phyloP scores from a whole-genome alignment of 2,329 filamentous ascomycete species.

The Alternaria longipes region DNA sequence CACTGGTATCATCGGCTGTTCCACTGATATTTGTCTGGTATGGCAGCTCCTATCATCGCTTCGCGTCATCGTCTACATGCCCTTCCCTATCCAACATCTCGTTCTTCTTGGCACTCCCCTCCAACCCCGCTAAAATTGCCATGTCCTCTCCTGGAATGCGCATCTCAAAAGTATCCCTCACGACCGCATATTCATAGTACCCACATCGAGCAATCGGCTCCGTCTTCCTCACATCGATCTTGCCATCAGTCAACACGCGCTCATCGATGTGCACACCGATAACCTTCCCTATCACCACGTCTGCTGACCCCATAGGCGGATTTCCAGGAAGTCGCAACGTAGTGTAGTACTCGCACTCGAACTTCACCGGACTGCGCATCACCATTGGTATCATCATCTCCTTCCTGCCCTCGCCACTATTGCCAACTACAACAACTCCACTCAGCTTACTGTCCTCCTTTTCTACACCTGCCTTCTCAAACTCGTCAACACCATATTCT shows the following conservation, averaged over 20 bases:
- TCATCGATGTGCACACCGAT: slow-evolving; percentile 67
- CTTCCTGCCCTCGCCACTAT: neutral
- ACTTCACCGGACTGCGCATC: slow-evolving; percentile 63
- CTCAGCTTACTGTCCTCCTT: slow-evolving; percentile 57
- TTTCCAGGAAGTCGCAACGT: slow-evolving; percentile 66
- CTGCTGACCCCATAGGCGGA: slow-evolving; percentile 65
- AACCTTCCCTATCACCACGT: slow-evolving; percentile 67
- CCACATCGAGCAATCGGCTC: slow-evolving; percentile 68
- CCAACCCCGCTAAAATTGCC: slow-evolving; percentile 35
- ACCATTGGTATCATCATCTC: slow-evolving; percentile 61
- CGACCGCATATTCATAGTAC: slow-evolving; percentile 67
- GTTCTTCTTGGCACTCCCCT: slow-evolving; percentile 41
- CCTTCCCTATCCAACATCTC: slow-evolving; percentile 17
- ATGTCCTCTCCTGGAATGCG: slow-evolving; percentile 55
- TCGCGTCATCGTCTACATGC: neutral
- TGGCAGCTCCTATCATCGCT: neutral
- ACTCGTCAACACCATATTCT: slow-evolving; percentile 63
- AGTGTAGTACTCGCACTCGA: slow-evolving; percentile 65
- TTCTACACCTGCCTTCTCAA: slow-evolving; percentile 59
- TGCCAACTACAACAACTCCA: slow-evolving; percentile 30
- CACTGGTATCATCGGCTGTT: neutral
- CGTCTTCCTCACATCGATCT: slow-evolving; percentile 65
- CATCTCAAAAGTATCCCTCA: slow-evolving; percentile 69
- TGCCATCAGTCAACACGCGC: slow-evolving; percentile 62
- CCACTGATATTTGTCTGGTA: too few relatives aligned